Percentiles rank a stretch among this genome's conserved stretches.
Evolutionary conservation across 106 monocot species (phyloP).

Genomic region (Dendrobium huoshanense): DNA sequence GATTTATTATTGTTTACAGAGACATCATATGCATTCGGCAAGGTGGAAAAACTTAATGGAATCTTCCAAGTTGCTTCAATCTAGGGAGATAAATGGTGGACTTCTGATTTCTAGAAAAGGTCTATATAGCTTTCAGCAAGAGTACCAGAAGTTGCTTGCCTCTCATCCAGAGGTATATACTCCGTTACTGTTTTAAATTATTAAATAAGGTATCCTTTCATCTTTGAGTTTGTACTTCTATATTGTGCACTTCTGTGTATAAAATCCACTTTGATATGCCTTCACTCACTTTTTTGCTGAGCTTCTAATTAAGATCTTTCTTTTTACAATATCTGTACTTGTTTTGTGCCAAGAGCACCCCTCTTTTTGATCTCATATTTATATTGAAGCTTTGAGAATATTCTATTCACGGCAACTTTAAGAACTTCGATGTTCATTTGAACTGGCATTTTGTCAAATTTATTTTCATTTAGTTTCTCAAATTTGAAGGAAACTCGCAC

Average conservation of each 20-base stretch:
- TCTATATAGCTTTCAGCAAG: conserved; percentile 32
- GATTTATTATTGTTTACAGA: conserved; percentile 20
- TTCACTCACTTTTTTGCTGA: background rate
- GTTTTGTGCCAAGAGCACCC: background rate
- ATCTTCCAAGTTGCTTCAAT: conserved; percentile 32
- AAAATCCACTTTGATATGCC: background rate
- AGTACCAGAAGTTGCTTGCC: conserved; percentile 58
- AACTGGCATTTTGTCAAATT: background rate
- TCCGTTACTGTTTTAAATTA: background rate
- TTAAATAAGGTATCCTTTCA: background rate
- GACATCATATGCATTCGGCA: conserved; percentile 5
- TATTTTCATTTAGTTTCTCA: background rate
- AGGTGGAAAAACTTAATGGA: conserved; percentile 20
- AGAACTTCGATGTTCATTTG: background rate
- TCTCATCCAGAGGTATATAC: conserved; percentile 53
- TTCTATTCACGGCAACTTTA: background rate
- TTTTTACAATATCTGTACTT: background rate
- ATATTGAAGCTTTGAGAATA: background rate
- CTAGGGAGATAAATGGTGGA: conserved; percentile 70
- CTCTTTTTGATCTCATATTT: background rate
- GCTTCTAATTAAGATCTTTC: background rate
- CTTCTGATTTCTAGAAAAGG: conserved; percentile 17
- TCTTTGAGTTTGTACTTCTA: background rate
- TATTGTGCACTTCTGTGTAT: background rate
- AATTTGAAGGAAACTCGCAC: background rate